Percentiles rank a stretch among this genome's conserved stretches.
Evolutionary conservation across 306 rosid genomes (phyloP).

Genomic region (Elaeagnus macrophylla): DNA sequence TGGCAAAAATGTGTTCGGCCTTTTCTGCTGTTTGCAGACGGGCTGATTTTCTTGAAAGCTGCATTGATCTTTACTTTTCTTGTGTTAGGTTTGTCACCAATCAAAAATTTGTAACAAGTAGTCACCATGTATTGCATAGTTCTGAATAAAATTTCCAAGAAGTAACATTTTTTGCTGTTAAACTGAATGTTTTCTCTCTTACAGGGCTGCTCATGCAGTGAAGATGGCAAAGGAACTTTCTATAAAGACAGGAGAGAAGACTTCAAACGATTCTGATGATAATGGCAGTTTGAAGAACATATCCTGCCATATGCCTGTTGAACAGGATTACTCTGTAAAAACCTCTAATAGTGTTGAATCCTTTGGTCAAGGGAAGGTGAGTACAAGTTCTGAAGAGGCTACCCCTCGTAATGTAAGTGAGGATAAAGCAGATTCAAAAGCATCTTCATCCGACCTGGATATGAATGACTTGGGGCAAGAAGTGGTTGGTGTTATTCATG

Average conservation of each 20-base stretch:
- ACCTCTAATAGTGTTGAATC: constrained; percentile 88
- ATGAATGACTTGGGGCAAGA: constrained; percentile 35
- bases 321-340: constrained; percentile 70
- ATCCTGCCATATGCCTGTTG: constrained; percentile 76
- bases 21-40: constrained; percentile 85
- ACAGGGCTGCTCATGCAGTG: constrained; percentile 93
- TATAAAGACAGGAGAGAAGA: constrained; percentile 69
- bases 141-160: constrained; percentile 1
- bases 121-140: neutral
- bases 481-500: constrained; percentile 42
- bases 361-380: constrained; percentile 80
- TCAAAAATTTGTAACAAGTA: too few relatives aligned
- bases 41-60: constrained; percentile 91
- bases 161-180: neutral
- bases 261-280: constrained; percentile 66
- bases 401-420: constrained; percentile 24
- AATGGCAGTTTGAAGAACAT: constrained; percentile 84
- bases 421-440: constrained; percentile 39
- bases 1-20: constrained; percentile 92
- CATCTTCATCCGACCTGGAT: constrained; percentile 30
- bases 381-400: constrained; percentile 84
- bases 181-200: constrained; percentile 23
- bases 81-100: constrained; percentile 74
- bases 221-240: constrained; percentile 93
- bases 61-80: constrained; percentile 89